Base-by-base conservation (phyloP, 2,329 filamentous ascomycete species). In the Magnaporthiopsis incrustans region DNA sequence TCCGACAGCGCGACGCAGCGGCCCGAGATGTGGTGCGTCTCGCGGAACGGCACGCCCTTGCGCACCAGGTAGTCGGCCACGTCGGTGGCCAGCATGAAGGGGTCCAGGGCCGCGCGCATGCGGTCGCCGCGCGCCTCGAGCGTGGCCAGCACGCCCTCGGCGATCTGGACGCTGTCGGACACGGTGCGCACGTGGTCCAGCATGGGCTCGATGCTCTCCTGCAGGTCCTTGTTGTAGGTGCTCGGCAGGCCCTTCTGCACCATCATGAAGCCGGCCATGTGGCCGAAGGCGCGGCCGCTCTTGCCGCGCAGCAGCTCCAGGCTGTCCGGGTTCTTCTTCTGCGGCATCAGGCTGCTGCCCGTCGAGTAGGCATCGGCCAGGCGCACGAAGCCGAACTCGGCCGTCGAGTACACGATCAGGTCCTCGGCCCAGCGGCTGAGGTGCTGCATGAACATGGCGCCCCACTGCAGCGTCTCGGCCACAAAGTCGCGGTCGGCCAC, bases 191-290 rank as follows among this genome's bases (percentile, higher is more conserved):
- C 85, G 73, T 88, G 85, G 75, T 96, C 91, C 61, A 96, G 84
- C 77, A 96, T 86, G n/a, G 89, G 89, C 80, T 96, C 89, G 67
- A 91, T 88, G 65, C 86, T 89, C 77, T 96, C 92, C 77, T 97
- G 91, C n/a, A 96, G 77, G 75, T 96, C 91, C 77, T 96, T 96
- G 81, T 96, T 94, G 81, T 96, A 96, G 3, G 89, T 92, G 58
- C 85, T 89, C 2, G 91, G 90, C 33, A 95, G 84, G 64, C 89
- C 89, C 74, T 84, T 84, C 64, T 79, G 81, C 53, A 87, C 90
- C 78, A 87, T 88, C 83, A 91, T 91, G 68, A 95, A 77, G 53
- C 90, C 91, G 6, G 89, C 85, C 86, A 94, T 90, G 68, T 92
- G 88, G 32, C 91, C 92, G 71, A 96, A 94, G 4, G 87, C 84